Evolutionary conservation across 2,329 filamentous ascomycete genomes (phyloP).

Genomic region (Coniella lustricola): DNA sequence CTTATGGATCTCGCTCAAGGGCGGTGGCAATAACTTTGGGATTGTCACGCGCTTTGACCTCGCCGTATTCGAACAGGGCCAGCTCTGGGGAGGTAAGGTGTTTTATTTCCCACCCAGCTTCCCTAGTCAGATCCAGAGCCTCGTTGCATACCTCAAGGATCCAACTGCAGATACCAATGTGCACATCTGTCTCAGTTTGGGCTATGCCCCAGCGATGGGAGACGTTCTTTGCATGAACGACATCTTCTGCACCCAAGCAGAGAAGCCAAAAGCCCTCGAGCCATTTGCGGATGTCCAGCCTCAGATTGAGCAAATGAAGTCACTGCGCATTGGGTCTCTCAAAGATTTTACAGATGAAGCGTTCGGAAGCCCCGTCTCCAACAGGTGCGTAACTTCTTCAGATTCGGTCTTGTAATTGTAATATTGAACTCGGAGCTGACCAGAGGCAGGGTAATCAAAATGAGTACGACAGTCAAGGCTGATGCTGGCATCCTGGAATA

Average conservation of each 20-base stretch:
- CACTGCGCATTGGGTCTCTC: constrained; percentile 12
- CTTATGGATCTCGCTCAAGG: constrained; percentile 23
- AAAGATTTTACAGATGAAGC: constrained; percentile 15
- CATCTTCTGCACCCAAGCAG: constrained; percentile 11
- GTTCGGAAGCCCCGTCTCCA: constrained; percentile 9
- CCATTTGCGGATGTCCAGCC: constrained; percentile 17
- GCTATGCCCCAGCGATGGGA: constrained; percentile 12
- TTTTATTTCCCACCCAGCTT: constrained; percentile 18
- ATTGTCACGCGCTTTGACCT: constrained; percentile 25
- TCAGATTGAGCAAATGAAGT: constrained; percentile 17
- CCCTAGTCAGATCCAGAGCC: not conserved
- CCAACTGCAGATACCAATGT: constrained; percentile 5
- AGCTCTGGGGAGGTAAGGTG: constrained; percentile 26
- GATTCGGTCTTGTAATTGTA: no score
- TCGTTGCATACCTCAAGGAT: not conserved
- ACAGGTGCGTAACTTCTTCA: constrained; percentile 8
- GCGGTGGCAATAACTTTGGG: constrained; percentile 25
- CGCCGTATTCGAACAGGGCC: constrained; percentile 14
- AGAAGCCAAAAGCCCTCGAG: constrained; percentile 15
- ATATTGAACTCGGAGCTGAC: no score
- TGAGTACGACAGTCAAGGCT: not conserved
- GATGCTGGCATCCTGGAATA: not conserved
- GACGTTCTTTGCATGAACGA: constrained; percentile 9
- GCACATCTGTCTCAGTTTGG: constrained; percentile 16
- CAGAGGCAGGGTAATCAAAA: not conserved